A percentile compares a stretch with the other conserved stretches of the same genome.
Evolutionary conservation across 805 yeast species (phyloP).

Genomic region (Monosporozyma siamensis): DNA sequence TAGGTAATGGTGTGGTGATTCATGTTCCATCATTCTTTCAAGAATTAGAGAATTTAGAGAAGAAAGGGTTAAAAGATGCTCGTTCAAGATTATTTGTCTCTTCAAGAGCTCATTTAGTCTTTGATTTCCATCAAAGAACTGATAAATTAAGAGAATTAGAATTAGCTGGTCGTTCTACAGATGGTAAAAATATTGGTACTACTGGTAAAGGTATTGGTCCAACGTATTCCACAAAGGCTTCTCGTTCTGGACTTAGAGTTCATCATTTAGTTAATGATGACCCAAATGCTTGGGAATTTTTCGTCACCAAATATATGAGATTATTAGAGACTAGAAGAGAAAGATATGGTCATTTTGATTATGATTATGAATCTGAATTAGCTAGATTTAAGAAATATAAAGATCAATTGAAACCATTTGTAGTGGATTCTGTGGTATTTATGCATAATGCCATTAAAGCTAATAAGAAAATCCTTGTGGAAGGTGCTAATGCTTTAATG

Average conservation of each 20-base stretch:
- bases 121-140: slow-evolving; percentile 95
- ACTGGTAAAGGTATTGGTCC: slow-evolving; percentile 99
- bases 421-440: slow-evolving; percentile 82
- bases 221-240: slow-evolving; percentile 91
- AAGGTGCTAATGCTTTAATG: slow-evolving; percentile 98
- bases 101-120: slow-evolving; percentile 91
- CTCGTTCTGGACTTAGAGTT: slow-evolving; percentile 92
- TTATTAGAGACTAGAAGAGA: slow-evolving; percentile 71
- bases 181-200: slow-evolving; percentile 85
- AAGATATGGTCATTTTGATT: slow-evolving; percentile 90
- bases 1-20: slow-evolving; percentile 94
- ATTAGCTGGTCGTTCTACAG: slow-evolving; percentile 42
- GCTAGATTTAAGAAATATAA: slow-evolving; percentile 65
- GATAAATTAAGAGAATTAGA: slow-evolving; percentile 94
- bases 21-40: slow-evolving; percentile 88
- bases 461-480: slow-evolving; percentile 82
- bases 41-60: slow-evolving; percentile 73
- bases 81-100: slow-evolving; percentile 75
- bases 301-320: slow-evolving; percentile 66
- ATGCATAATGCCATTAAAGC: slow-evolving; percentile 67
- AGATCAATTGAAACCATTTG: slow-evolving; percentile 75
- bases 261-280: slow-evolving; percentile 89
- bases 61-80: slow-evolving; percentile 56
- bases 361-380: slow-evolving; percentile 74
- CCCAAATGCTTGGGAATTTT: slow-evolving; percentile 89